phyloP scores from a whole-genome alignment of 1,284 basidiomycete species.

The Marasmius oreades region DNA sequence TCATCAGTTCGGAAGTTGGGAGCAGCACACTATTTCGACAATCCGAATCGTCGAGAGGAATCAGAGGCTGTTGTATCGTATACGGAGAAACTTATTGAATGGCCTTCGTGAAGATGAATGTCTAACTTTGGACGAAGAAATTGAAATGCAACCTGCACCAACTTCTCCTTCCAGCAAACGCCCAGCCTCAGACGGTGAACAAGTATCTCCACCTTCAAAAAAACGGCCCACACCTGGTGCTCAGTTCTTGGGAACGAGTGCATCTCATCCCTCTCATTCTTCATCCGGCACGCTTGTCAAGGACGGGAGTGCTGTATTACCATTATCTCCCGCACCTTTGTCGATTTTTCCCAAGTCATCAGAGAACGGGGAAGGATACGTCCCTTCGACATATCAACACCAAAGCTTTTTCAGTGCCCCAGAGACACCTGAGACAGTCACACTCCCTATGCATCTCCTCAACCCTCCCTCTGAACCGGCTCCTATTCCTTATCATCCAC shows the following conservation, averaged over 20 bases:
- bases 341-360: background rate
- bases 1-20: slow-evolving; percentile 52
- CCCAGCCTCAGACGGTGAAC: slow-evolving; percentile 17
- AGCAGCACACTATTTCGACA: slow-evolving; percentile 18
- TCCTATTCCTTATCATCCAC: slow-evolving; percentile 45
- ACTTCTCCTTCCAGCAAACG: slow-evolving; percentile 16
- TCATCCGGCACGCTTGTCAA: slow-evolving; percentile 1
- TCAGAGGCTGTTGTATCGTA: slow-evolving; percentile 51
- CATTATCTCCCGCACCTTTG: slow-evolving; percentile 10
- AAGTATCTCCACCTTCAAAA: slow-evolving; percentile 1
- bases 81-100: slow-evolving; percentile 53
- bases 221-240: background rate
- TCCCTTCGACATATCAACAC: slow-evolving; percentile 7
- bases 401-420: slow-evolving; percentile 11
- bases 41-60: slow-evolving; percentile 19
- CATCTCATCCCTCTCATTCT: background rate
- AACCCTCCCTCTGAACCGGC: slow-evolving; percentile 22
- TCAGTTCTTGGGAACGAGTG: background rate
- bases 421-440: slow-evolving; percentile 17
- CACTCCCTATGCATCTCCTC: slow-evolving; percentile 21
- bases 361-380: slow-evolving; percentile 5
- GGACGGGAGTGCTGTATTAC: slow-evolving; percentile 19
- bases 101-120: slow-evolving; percentile 57
- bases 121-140: slow-evolving; percentile 48
- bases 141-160: slow-evolving; percentile 35